Evolutionary conservation across 148 eudicot species (phyloP).

Genomic region (Amaranthus hypochondriacus): DNA sequence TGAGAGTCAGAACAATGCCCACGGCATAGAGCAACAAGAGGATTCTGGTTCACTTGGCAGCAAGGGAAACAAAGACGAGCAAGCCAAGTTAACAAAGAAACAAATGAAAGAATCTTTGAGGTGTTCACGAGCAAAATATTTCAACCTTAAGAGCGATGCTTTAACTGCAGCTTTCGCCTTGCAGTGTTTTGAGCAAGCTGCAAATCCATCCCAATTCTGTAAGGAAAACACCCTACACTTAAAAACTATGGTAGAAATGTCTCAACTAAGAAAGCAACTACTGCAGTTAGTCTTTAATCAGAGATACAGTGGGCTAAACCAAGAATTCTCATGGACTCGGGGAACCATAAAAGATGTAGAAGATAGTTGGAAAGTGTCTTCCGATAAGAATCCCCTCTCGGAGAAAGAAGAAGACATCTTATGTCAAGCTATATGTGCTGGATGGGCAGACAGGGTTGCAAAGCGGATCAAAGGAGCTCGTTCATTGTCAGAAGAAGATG

Average conservation of each 20-base stretch:
- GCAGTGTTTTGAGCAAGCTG: constrained; percentile 71
- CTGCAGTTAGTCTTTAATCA: constrained; percentile 59
- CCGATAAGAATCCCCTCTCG: constrained; percentile 43
- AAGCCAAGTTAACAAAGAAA: constrained; percentile 39
- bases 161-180: constrained; percentile 71
- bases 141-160: constrained; percentile 76
- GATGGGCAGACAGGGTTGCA: constrained; percentile 96
- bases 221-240: constrained; percentile 40
- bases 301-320: constrained; percentile 26
- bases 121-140: constrained; percentile 54
- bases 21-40: constrained; percentile 27
- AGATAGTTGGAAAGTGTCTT: constrained; percentile 47
- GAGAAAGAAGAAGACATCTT: constrained; percentile 61
- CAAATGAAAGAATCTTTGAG: constrained; percentile 56
- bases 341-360: constrained; percentile 66
- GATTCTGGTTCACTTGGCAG: constrained; percentile 12
- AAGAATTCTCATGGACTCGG: constrained; percentile 53
- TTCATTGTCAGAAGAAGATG: constrained; percentile 37
- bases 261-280: constrained; percentile 72
- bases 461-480: constrained; percentile 42
- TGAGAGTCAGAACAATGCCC: constrained; percentile 29
- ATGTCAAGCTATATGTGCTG: constrained; percentile 87
- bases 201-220: constrained; percentile 47
- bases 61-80: constrained; percentile 20
- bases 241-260: constrained; percentile 89